Evolutionary conservation across 2,329 filamentous ascomycete genomes (phyloP), one percentile per base, ranked within the genome.

Genomic region (Trichoderma brevicompactum): DNA sequence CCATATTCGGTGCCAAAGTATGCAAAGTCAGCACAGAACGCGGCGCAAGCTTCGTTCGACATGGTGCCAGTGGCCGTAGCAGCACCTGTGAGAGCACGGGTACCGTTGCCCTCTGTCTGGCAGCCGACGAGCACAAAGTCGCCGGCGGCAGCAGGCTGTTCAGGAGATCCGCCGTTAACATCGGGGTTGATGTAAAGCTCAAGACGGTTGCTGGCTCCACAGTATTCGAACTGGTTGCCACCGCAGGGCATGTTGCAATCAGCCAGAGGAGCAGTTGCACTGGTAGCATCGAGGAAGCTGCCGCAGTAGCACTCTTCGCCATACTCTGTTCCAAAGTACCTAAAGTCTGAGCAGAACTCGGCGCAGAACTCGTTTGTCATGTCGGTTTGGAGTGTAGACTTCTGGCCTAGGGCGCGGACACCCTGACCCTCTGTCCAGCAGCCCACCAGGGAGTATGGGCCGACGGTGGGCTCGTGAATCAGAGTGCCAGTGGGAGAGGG

Each of bases 281-380:
- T 75, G 62, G 68, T 70, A 7, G 65, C 59, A 19, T 70, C 69
- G 10, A 78, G 69, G 49, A 68, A 71, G 70, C 74, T 74, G 46
- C 76, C 76, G 65, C 77, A 78, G 72, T 78, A 80, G 72, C 78
- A 79, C 66, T 80, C 78, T 48, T 65, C 68, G 61, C 74, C 72
- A 68, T 78, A 80, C 69, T 79, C 76, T 12, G 77, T 76, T 15
- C 79, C 79, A 59, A 81, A 81, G 70, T 79, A 80, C 58, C 73
- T 74, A 69, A 74, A 81, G 7, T 69, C 69, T 7, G 71, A 69
- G 66, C 79, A 81, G 69, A 73, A 74, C 1, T 61, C 67, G 13
- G 77, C 75, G 66, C 76, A 78, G 34, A 67, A 61, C 44, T 75
- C 71, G 67, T 77, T 74, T 59, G 74, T 78, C 75, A 77, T 77